Evolutionary conservation across 2,329 filamentous ascomycete species (phyloP), one percentile per base, ranked within the genome.

Genomic region (Aspergillus pseudoterreus): DNA sequence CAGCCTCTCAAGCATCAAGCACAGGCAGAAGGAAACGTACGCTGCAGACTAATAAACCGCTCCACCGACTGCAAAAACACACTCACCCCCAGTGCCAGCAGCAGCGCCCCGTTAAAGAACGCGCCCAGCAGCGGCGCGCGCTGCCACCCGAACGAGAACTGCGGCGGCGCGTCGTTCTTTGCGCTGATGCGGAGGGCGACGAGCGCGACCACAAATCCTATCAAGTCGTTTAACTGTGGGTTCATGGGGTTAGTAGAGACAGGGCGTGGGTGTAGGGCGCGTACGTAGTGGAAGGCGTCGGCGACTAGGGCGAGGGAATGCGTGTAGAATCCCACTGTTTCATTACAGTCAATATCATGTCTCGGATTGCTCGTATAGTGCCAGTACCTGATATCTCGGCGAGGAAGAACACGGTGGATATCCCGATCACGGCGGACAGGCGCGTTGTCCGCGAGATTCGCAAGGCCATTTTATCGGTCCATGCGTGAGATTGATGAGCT

Each of bases 21-120:
- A 3, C 27, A 24, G 2, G 17, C 4, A 44, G 21, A 11, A 8
- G 4, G 5, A 30, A 6, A 63, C 66, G 36, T 45, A 69, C 66
- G 54, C 14, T 67, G 59, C 33, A 68, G 59, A 52, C n/a, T 22
- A 22, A 68, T 58, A 41, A 69, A 69, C 33, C 87, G 76, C 68
- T 91, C 86, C 46, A 91, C 78, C 0, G 87, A 84, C 63, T 91
- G 87, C 2, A 91, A 71, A 32, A 87, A 79, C 45, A 91, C 88
- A 66, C 85, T 89, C 33, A 90, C 69, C 1, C 86, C 86, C 2
- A 92, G 73, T 1, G 85, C 87, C 14, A 90, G 69, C 1, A 92
- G 77, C 52, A 92, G 88, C 1, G 85, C 83, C 12, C 87, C 87
- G 61, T 92, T 92, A 77, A 91, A 92, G 68, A 92, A 92, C 19